Conservation (phyloP, 2,329 filamentous ascomycete species). For the Aspergillus pseudoglaucus region DNA sequence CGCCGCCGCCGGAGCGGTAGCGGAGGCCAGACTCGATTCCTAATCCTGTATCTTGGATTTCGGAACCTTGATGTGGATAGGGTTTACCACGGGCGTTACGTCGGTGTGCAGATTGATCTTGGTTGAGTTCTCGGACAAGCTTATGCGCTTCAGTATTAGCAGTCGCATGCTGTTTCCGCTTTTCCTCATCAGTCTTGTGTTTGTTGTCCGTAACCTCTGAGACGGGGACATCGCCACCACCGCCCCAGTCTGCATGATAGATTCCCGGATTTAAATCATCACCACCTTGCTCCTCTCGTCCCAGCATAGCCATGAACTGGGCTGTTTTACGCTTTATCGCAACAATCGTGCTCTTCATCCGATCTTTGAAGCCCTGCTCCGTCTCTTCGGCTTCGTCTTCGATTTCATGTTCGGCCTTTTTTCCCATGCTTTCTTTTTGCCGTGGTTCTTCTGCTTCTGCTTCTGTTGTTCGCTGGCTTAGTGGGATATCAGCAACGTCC, state of each 20-base stretch:
- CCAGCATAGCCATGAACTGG: constrained; percentile 9
- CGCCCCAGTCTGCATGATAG: constrained; percentile 21
- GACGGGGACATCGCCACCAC: constrained; percentile 17
- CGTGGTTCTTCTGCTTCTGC: background rate
- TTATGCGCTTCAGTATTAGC: constrained; percentile 26
- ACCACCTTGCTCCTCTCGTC: constrained; percentile 16
- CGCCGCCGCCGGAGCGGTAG: constrained; percentile 23
- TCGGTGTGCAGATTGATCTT: constrained; percentile 18
- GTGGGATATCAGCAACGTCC: background rate
- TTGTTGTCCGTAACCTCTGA: constrained; percentile 25
- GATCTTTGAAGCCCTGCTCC: background rate
- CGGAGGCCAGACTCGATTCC: constrained; percentile 11
- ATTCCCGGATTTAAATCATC: constrained; percentile 20
- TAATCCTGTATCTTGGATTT: constrained; percentile 4
- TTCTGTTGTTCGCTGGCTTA: background rate
- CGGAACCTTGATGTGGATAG: constrained; percentile 4
- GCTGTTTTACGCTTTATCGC: background rate
- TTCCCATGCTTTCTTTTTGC: background rate
- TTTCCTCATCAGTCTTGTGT: constrained; percentile 23
- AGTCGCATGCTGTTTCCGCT: constrained; percentile 15
- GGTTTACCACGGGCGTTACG: constrained; percentile 7
- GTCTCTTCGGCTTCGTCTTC: background rate
- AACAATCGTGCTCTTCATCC: background rate
- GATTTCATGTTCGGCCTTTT: background rate
- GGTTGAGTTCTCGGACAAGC: constrained; percentile 25